Evolutionary conservation across 1,284 basidiomycete species (phyloP), one percentile per base, ranked within the genome.

Genomic region (Rhodotorula sp.): DNA sequence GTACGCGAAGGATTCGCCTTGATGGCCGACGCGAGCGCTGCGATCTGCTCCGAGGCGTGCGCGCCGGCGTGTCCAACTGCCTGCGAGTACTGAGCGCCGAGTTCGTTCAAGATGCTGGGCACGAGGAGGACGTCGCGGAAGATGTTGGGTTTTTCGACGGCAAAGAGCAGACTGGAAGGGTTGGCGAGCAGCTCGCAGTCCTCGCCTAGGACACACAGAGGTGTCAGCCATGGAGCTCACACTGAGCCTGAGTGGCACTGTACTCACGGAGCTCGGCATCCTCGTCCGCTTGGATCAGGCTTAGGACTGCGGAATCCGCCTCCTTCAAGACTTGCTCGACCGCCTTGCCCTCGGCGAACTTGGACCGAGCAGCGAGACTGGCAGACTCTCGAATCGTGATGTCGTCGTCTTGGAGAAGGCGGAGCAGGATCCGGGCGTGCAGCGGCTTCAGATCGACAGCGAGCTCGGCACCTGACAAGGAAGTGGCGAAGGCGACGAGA

Each of bases 131-230:
- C 61, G 45, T 76, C 73, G 31, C 55, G n/a, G 66, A 62, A 76
- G 58, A 76, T 76, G 64, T 76, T 76, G 19, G 73, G 71, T 56
- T 71, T 71, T 34, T 76, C 75, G 65, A 74, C 60, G 12, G 73
- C 68, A 43, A 76, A 76, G 34, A 76, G 67, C 21, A 75, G 67
- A 3, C 69, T 73, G 21, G 71, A 67, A 1, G 75, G 75, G 48
- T 72, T 72, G 21, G 65, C 60, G 26, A 76, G 65, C 19, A 60
- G 18, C 10, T 23, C n/a, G 23, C 72, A 49, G 52, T 76, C 75
- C 38, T 60, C 54, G 0, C 48, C 75, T 75, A 62, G 3, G 3
- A 10, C 8, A 21, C 10, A 43, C 15, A 3, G 2, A 2, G 38
- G 19, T 1, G n/a, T 8, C 15, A 54, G 31, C 16, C 14, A 5